These are phyloP conservation scores for Candida stauntonica DNA, from an alignment of 805 yeast species.

Conservation along the genomic window DNA sequence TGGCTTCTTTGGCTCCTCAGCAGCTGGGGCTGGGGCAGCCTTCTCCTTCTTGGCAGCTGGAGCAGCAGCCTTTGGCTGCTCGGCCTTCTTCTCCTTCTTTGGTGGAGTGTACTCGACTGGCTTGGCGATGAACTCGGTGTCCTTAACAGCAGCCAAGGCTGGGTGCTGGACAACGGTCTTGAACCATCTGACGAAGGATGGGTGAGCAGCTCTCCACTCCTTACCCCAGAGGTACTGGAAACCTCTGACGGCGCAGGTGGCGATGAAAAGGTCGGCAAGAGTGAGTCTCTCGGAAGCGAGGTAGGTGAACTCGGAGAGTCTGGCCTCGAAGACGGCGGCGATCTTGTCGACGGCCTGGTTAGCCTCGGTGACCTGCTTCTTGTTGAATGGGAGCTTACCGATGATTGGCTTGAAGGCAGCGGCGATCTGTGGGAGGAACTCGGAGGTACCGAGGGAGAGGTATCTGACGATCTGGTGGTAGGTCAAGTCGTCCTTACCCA, in stretches of 20 bases:
- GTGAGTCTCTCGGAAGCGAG: slow-evolving; percentile 66
- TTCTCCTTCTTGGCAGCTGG: slow-evolving; percentile 31
- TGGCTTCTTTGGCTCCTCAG: slow-evolving; percentile 61
- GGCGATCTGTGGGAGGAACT: slow-evolving; percentile 46
- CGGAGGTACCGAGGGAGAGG: slow-evolving; percentile 73
- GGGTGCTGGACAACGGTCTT: slow-evolving; percentile 46
- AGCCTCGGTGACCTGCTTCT: slow-evolving; percentile 53
- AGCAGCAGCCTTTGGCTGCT: slow-evolving; percentile 27
- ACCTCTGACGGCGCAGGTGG: slow-evolving; percentile 47
- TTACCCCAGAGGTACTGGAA: slow-evolving; percentile 56
- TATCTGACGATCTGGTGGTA: slow-evolving; percentile 62
- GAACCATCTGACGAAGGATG: slow-evolving; percentile 69
- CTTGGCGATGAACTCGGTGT: slow-evolving; percentile 56
- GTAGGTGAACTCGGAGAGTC: slow-evolving; percentile 57
- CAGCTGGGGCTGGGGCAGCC: slow-evolving; percentile 37
- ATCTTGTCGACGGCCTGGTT: slow-evolving; percentile 32
- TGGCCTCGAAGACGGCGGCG: slow-evolving; percentile 46
- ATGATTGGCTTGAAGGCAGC: slow-evolving; percentile 52
- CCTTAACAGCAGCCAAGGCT: slow-evolving; percentile 44
- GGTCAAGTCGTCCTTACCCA: slow-evolving; percentile 64
- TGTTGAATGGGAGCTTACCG: slow-evolving; percentile 74
- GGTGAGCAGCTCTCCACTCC: slow-evolving; percentile 61
- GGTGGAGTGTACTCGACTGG: slow-evolving; percentile 67
- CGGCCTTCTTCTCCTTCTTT: slow-evolving; percentile 55
- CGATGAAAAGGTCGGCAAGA: slow-evolving; percentile 61